Evolutionary conservation across 495 filamentous ascomycete species (phyloP), one percentile per base, ranked within the genome.

Genomic region (Tuber microsphaerosporum): DNA sequence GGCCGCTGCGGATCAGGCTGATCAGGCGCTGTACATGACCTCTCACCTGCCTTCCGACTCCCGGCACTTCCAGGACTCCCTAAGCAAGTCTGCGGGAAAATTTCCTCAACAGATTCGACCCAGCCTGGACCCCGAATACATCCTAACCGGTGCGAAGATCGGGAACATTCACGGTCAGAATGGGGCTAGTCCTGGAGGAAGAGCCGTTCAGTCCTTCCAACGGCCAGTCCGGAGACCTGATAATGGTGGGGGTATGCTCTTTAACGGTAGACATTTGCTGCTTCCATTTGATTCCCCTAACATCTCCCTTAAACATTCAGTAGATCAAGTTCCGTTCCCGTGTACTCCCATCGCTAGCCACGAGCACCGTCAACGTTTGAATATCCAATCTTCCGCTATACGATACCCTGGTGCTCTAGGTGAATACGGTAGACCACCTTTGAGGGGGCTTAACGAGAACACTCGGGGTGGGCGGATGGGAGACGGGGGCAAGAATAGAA

Each of bases 1-100:
- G n/a, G 80, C 72, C 34, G 80, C 80, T 4, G 77, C 72, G 8
- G 80, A 81, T 42, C 81, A 81, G 48, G 48, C 81, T 7, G 61
- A 78, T 5, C 75, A 79, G 44, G 65, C 34, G 34, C 2, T 37
- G 2, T 37, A 37, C 34, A 37, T 37, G 2, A 37, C 34, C 34
- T 37, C 34, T 19, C 76, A 75, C 46, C 76, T 72, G 20, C 70
- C 71, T 37, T 16, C 48, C 4, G 65, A 75, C 31, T 22, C 69
- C 34, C 31, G 69, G 48, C 72, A 77, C 41, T 71, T 71, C 6
- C 75, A 78, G 39, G 71, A 78, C 12, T 46, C 70, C 43, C 20
- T 56, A 12, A 26, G 22, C 22, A 56, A 56, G 22, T 26, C 48
- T 26, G 22, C 48, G 22, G 48, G 20, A 16, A 37, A 12, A 9